Evolutionary conservation across 1,284 basidiomycete genomes (phyloP).

Genomic region (Cryptococcus sp.): DNA sequence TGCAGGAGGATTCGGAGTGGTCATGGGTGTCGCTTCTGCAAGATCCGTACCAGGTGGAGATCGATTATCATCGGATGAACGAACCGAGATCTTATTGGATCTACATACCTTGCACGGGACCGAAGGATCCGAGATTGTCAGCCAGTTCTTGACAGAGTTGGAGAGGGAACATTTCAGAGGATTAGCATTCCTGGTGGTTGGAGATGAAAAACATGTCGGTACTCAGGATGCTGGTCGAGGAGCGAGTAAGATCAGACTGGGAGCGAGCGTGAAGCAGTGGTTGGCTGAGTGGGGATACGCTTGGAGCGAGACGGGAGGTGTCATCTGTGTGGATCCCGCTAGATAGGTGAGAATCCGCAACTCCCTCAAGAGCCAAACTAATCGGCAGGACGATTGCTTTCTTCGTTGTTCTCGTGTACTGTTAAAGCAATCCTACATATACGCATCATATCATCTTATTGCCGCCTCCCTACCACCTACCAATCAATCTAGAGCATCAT

Average conservation of each 20-base stretch:
- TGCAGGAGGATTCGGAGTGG: slow-evolving; percentile 77
- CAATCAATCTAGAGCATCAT: too few relatives aligned
- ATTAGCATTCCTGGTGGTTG: slow-evolving; percentile 79
- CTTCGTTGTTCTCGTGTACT: too few relatives aligned
- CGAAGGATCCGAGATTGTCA: slow-evolving; percentile 85
- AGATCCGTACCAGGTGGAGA: slow-evolving; percentile 53
- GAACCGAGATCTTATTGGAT: slow-evolving; percentile 75
- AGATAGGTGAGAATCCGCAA: not conserved
- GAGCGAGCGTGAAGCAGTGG: slow-evolving; percentile 80
- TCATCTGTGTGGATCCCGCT: slow-evolving; percentile 70
- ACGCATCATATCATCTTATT: too few relatives aligned
- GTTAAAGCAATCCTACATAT: too few relatives aligned
- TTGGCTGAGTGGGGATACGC: slow-evolving; percentile 89
- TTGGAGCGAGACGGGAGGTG: slow-evolving; percentile 88
- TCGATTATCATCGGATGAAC: slow-evolving; percentile 67
- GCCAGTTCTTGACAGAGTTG: slow-evolving; percentile 82
- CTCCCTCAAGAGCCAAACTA: too few relatives aligned
- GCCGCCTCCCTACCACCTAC: too few relatives aligned
- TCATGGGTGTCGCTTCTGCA: slow-evolving; percentile 71
- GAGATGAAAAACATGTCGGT: slow-evolving; percentile 92
- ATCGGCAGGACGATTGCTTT: too few relatives aligned
- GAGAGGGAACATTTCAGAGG: slow-evolving; percentile 82
- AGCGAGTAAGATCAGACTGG: slow-evolving; percentile 73
- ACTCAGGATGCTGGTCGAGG: slow-evolving; percentile 75
- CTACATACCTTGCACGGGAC: slow-evolving; percentile 82